Conservation (phyloP, 1,284 basidiomycete genomes). For the Ceratobasidium sp. region DNA sequence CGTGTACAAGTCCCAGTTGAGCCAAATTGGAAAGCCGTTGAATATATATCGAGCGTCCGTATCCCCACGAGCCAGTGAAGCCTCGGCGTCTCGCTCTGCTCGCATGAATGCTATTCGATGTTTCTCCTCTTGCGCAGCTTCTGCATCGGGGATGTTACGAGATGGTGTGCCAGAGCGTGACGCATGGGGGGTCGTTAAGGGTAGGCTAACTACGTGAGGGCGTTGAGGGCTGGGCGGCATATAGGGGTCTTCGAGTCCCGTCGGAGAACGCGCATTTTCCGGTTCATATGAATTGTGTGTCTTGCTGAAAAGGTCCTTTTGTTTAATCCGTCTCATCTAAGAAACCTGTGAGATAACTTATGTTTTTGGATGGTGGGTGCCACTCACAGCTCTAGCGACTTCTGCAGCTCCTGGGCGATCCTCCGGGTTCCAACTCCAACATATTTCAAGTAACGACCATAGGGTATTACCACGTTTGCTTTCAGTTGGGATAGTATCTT, state of each 20-base stretch:
- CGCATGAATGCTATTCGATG: slow-evolving; percentile 16
- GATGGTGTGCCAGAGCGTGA: background rate
- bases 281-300: too few relatives aligned
- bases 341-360: background rate
- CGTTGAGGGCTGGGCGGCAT: too few relatives aligned
- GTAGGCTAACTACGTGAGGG: too few relatives aligned
- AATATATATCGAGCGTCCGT: slow-evolving; percentile 13
- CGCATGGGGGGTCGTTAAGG: too few relatives aligned
- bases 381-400: background rate
- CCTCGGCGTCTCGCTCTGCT: slow-evolving; percentile 23
- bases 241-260: too few relatives aligned
- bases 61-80: background rate
- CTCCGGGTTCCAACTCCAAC: slow-evolving; percentile 13
- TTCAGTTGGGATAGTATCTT: background rate
- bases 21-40: slow-evolving; percentile 29
- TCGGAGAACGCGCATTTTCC: too few relatives aligned
- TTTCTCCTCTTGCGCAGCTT: background rate
- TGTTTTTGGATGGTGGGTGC: background rate
- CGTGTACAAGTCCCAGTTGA: slow-evolving; percentile 30
- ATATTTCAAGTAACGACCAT: slow-evolving; percentile 3
- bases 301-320: too few relatives aligned
- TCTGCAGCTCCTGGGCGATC: background rate
- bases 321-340: slow-evolving; percentile 11
- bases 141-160: slow-evolving; percentile 11
- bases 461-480: slow-evolving; percentile 2